phyloP scores from a whole-genome alignment of 345 rosid genomes.

The Angophora floribunda region DNA sequence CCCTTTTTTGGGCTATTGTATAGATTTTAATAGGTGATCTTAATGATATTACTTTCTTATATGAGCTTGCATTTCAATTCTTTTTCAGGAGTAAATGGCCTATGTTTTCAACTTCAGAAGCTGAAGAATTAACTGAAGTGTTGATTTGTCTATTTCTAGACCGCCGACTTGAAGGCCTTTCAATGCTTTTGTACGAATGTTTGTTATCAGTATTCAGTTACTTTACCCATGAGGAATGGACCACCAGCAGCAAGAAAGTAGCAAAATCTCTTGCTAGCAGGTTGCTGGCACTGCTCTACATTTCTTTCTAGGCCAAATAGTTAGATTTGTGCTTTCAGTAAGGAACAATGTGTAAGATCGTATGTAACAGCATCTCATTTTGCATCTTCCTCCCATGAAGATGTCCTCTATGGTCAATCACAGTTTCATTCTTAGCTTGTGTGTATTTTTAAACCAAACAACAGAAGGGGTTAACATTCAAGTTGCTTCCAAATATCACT shows the following conservation, averaged over 20 bases:
- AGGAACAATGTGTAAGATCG: background rate
- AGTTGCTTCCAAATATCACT: background rate
- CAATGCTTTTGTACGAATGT: constrained; percentile 35
- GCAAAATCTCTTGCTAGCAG: constrained; percentile 64
- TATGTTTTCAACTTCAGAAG: constrained; percentile 40
- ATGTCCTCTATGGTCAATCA: background rate
- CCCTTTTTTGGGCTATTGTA: background rate
- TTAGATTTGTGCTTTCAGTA: background rate
- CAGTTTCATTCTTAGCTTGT: background rate
- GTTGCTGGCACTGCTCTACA: constrained; percentile 11
- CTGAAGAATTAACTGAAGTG: constrained; percentile 47
- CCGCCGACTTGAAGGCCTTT: constrained; percentile 56
- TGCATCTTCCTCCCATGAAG: background rate
- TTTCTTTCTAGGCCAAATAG: background rate
- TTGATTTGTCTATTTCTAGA: constrained; percentile 43
- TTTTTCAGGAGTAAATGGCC: constrained; percentile 37
- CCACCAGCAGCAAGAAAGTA: constrained; percentile 40
- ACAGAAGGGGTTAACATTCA: background rate
- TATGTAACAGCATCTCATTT: background rate
- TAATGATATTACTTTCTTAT: background rate
- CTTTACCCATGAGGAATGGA: constrained; percentile 79
- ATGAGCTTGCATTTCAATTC: background rate
- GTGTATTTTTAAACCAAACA: background rate
- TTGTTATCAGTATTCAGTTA: constrained; percentile 37
- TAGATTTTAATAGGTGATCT: background rate